phyloP scores from a whole-genome alignment of 2,329 filamentous ascomycete genomes.

The Pseudogymnoascus sp. region DNA sequence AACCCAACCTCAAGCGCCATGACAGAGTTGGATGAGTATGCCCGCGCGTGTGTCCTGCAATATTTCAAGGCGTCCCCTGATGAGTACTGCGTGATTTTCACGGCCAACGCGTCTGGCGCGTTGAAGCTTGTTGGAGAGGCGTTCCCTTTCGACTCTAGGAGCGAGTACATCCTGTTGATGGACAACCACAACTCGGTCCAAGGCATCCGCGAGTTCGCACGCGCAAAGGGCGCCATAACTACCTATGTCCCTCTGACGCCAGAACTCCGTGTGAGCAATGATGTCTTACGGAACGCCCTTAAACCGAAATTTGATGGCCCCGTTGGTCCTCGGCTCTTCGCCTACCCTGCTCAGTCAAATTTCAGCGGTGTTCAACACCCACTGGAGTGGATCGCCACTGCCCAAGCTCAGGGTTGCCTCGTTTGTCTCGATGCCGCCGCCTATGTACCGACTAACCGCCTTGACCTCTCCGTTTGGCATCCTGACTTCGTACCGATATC shows the following conservation, averaged over 20 bases:
- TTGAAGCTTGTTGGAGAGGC: slow-evolving; percentile 33
- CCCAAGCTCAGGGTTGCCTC: slow-evolving; percentile 32
- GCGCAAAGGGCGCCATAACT: slow-evolving; percentile 19
- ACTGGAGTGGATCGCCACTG: slow-evolving; percentile 29
- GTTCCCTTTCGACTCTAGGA: slow-evolving; percentile 27
- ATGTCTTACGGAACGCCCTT: slow-evolving; percentile 22
- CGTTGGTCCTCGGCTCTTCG: slow-evolving; percentile 30
- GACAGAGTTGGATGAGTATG: slow-evolving; percentile 28
- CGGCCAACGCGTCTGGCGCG: slow-evolving; percentile 33
- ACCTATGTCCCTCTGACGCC: slow-evolving; percentile 27
- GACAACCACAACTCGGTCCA: slow-evolving; percentile 38
- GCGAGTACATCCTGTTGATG: slow-evolving; percentile 29
- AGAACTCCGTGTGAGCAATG: slow-evolving; percentile 26
- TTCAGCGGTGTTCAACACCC: slow-evolving; percentile 37
- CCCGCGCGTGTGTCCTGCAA: slow-evolving; percentile 27
- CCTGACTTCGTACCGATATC: slow-evolving; percentile 34
- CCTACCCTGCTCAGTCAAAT: slow-evolving; percentile 40
- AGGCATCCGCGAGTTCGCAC: slow-evolving; percentile 32
- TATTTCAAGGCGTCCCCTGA: slow-evolving; percentile 29
- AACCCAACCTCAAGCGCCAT: slow-evolving; percentile 32
- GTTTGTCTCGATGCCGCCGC: slow-evolving; percentile 35
- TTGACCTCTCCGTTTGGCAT: slow-evolving; percentile 29
- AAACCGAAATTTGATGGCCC: slow-evolving; percentile 7
- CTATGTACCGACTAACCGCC: slow-evolving; percentile 30
- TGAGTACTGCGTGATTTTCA: slow-evolving; percentile 36